Evolutionary conservation across 2,329 filamentous ascomycete genomes (phyloP).

Genomic region (Plenodomus biglobosus): DNA sequence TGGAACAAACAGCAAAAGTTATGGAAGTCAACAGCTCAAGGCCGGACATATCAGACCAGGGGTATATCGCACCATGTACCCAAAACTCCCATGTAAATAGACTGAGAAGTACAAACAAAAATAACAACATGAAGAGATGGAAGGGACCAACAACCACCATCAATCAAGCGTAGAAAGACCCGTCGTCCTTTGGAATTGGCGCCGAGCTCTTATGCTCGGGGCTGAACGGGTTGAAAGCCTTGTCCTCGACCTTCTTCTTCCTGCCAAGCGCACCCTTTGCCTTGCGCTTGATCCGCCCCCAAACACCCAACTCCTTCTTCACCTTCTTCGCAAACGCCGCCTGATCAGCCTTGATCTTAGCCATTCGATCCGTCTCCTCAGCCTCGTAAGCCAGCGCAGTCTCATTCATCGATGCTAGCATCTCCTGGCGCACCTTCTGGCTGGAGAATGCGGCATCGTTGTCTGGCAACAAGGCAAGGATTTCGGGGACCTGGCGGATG

Average conservation of each 20-base stretch:
- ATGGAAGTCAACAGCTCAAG: background rate
- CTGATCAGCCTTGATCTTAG: background rate
- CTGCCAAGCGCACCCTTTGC: conserved; percentile 5
- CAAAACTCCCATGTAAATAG: no score
- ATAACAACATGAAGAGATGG: background rate
- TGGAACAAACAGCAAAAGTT: background rate
- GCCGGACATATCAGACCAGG: no score
- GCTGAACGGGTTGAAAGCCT: conserved; percentile 13
- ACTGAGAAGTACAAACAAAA: no score
- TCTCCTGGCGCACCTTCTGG: background rate
- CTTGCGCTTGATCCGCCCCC: conserved; percentile 3
- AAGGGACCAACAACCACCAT: background rate
- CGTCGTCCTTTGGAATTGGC: background rate
- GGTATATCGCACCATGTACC: no score
- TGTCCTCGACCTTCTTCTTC: conserved; percentile 1
- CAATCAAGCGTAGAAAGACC: background rate
- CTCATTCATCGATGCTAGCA: background rate
- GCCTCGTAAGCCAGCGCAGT: conserved; percentile 6
- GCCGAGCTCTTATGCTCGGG: background rate
- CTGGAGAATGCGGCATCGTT: conserved; percentile 4
- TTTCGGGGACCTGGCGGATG: conserved; percentile 5
- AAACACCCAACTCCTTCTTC: conserved; percentile 6
- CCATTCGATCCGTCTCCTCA: conserved; percentile 9
- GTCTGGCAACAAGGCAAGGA: conserved; percentile 15
- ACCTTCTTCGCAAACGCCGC: conserved; percentile 1